Conservation (phyloP, 2,329 filamentous ascomycete species). For the Fonsecaea pugnacius region DNA sequence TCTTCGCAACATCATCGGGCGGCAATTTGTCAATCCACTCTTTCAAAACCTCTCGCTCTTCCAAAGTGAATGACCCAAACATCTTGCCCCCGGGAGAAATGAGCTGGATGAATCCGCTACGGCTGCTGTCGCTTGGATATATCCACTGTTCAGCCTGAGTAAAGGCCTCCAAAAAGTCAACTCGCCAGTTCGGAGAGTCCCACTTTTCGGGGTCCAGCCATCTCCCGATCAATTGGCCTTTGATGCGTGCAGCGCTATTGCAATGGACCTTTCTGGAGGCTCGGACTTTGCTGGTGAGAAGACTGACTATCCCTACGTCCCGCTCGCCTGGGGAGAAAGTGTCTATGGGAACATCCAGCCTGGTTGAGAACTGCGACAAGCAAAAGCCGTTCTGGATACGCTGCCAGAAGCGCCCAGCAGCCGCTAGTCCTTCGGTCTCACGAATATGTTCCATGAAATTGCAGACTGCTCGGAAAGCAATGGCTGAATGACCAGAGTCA, state of each 20-base stretch:
- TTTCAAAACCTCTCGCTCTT: background rate
- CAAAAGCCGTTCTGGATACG: background rate
- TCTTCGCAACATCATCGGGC: background rate
- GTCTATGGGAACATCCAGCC: background rate
- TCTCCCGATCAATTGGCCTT: background rate
- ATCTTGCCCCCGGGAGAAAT: background rate
- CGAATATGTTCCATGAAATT: background rate
- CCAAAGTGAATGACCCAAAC: background rate
- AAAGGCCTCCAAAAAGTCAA: background rate
- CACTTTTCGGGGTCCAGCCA: background rate
- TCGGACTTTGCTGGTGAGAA: background rate
- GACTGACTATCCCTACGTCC: background rate
- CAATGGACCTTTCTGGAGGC: conserved; percentile 1
- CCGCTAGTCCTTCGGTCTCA: background rate
- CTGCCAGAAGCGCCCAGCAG: background rate
- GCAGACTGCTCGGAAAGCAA: background rate
- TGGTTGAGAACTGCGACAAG: conserved; percentile 1
- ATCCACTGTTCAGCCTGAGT: background rate
- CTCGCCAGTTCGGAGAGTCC: background rate
- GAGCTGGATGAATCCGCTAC: background rate
- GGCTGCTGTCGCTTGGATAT: background rate
- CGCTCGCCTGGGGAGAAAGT: background rate
- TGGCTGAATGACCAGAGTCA: background rate
- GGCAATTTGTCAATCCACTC: background rate
- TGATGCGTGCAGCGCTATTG: background rate